Evolutionary conservation across 805 yeast genomes (phyloP).

Genomic region (Brettanomyces nanus): DNA sequence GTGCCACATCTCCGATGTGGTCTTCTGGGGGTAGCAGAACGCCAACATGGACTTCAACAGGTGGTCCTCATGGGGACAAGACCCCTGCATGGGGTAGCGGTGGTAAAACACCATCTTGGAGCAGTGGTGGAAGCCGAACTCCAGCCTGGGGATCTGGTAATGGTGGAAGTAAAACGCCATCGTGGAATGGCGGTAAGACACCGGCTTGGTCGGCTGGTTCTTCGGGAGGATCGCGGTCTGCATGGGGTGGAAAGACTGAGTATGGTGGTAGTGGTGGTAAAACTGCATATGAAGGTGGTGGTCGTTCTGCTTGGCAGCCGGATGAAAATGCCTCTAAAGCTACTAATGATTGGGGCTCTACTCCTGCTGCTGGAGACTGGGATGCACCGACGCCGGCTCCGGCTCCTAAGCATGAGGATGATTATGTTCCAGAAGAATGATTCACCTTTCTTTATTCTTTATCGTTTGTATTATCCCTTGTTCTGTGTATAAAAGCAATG

Average conservation of each 20-base stretch:
- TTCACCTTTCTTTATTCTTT: too few species aligned
- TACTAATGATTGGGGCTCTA: constrained; percentile 31
- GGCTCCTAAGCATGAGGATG: constrained; percentile 20
- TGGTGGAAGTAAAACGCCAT: constrained; percentile 14
- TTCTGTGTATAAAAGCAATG: too few species aligned
- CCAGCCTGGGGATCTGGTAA: constrained; percentile 28
- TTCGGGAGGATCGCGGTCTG: constrained; percentile 33
- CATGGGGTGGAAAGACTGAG: constrained; percentile 27
- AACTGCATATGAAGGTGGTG: constrained; percentile 7
- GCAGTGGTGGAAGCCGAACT: constrained; percentile 29
- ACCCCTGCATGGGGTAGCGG: constrained; percentile 29
- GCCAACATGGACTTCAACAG: constrained; percentile 32
- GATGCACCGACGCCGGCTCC: constrained; percentile 38
- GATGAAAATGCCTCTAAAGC: constrained; percentile 17
- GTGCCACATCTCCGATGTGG: constrained; percentile 25
- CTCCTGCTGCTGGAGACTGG: constrained; percentile 39
- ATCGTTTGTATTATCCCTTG: too few species aligned
- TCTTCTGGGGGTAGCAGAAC: constrained; percentile 25
- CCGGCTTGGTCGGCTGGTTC: constrained; percentile 36
- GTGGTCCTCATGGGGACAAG: too few species aligned
- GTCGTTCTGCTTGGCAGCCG: constrained; percentile 12
- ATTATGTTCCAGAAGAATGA: constrained; percentile 11
- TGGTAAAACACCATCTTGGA: constrained; percentile 34
- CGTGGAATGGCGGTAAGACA: constrained; percentile 25
- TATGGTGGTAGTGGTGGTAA: constrained; percentile 1